Evolutionary conservation across 768 basidiomycete genomes (phyloP), one percentile per base, ranked within the genome.

Genomic region (Cubamyces sp.): DNA sequence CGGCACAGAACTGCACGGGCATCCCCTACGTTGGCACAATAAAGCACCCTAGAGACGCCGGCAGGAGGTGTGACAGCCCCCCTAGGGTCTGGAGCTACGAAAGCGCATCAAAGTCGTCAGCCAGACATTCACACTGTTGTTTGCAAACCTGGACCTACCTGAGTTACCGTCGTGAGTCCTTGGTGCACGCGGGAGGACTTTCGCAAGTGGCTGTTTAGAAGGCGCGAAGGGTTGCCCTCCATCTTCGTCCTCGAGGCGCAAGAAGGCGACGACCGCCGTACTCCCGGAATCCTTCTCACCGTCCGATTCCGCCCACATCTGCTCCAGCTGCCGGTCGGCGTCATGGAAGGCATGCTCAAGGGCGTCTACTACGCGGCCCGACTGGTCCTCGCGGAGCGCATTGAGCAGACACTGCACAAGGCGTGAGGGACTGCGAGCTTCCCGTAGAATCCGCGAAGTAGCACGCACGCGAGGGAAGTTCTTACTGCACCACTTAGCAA

Each of bases 401-500:
- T 86, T 76, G 37, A 95, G 82, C 52, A 96, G 81, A 72, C 83
- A 83, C 85, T 84, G 66, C 34, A 1, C 18, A 6, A 19, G 5
- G 50, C 3, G 49, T 39, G 45, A 47, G 15, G 54, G 47, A 21
- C 48, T 60, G 50, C 19, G 58, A 60, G 28, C 19, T 65, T 26
- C 25, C 52, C 15, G 50, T 52, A 25, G 23, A 1, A 15, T 28
- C 18, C 48, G 30, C 43, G 19, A 28, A 8, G 23, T 50, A 43
- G 23, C 43, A 15, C 25, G 30, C 71, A 89, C 95, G 80, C 94
- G 87, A 71, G 98, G 94, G 77, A 98, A 99, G 74, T 98, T 87
- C 68, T 84, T 81, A 37, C 96, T 97, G 75, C 97, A 98, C 96
- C 96, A 98, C 74, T 98, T 96, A 23, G 97, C 97, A 26, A 96